These are phyloP conservation scores for Podaxis carcinomalis DNA, from an alignment of 768 basidiomycete species.

Conservation along the genomic window DNA sequence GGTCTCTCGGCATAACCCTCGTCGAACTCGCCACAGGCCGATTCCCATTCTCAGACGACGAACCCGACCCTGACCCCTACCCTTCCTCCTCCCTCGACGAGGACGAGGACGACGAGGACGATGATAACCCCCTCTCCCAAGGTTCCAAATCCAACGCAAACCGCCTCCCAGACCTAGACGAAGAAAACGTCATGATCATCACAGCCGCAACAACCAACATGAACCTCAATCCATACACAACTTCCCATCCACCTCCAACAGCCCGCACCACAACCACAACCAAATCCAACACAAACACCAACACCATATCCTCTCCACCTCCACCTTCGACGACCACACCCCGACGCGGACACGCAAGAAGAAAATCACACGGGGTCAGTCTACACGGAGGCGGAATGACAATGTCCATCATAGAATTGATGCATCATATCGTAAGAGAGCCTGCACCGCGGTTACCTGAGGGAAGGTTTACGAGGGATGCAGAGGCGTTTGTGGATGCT, in stretches of 20 bases:
- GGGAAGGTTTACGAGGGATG: conserved; percentile 58
- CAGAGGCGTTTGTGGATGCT: conserved; percentile 84
- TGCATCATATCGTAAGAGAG: conserved; percentile 98
- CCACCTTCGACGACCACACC: not conserved
- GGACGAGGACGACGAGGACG: no score
- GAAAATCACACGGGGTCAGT: conserved; percentile 62
- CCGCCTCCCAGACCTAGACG: conserved; percentile 58
- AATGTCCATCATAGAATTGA: conserved; percentile 94
- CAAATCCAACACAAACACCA: conserved; percentile 25
- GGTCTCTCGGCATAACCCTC: conserved; percentile 95
- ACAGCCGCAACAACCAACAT: conserved; percentile 38
- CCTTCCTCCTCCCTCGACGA: no score
- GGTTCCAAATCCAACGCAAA: not conserved
- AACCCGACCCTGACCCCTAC: conserved; percentile 6
- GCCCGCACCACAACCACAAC: not conserved
- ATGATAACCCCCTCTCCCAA: no score
- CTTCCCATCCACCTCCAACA: not conserved
- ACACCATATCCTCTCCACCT: conserved; percentile 24
- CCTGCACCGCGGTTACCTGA: conserved; percentile 84
- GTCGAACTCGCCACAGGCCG: conserved; percentile 97
- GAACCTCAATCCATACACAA: conserved; percentile 27
- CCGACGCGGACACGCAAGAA: conserved; percentile 30
- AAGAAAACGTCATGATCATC: conserved; percentile 45
- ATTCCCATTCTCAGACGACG: conserved; percentile 92
- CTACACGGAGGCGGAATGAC: conserved; percentile 91